Percentiles rank a stretch among this genome's conserved stretches.
These are phyloP conservation scores for Epichloe sp. DNA, from an alignment of 2,329 filamentous ascomycete genomes.

Conservation along the genomic window DNA sequence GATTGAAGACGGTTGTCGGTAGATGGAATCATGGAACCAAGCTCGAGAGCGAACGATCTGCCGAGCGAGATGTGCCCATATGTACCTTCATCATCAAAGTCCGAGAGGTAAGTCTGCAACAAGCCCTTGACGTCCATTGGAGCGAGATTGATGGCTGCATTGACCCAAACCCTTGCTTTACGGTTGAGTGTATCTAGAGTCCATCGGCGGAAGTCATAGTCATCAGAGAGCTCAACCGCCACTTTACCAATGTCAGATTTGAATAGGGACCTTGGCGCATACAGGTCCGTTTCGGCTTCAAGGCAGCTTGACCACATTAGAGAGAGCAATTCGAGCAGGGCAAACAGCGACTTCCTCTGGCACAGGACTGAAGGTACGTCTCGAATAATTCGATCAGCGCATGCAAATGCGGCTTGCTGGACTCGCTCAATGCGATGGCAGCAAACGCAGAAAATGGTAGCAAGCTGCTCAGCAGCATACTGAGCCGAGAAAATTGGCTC, in stretches of 20 bases:
- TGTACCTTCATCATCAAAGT: slow-evolving; percentile 80
- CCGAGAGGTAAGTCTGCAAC: slow-evolving; percentile 89
- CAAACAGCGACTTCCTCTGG: slow-evolving; percentile 81
- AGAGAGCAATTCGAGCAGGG: slow-evolving; percentile 78
- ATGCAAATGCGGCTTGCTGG: slow-evolving; percentile 71
- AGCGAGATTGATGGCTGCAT: slow-evolving; percentile 65
- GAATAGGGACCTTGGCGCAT: slow-evolving; percentile 74
- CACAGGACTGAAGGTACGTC: slow-evolving; percentile 83
- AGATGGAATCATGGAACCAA: slow-evolving; percentile 74
- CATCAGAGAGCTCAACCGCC: slow-evolving; percentile 81
- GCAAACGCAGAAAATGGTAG: slow-evolving; percentile 71
- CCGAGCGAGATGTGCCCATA: slow-evolving; percentile 90
- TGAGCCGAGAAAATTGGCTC: slow-evolving; percentile 77
- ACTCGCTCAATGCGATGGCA: slow-evolving; percentile 90
- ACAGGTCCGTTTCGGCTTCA: slow-evolving; percentile 88
- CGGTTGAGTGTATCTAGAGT: slow-evolving; percentile 70
- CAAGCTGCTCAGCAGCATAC: slow-evolving; percentile 79
- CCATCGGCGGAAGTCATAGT: slow-evolving; percentile 66
- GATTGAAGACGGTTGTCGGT: slow-evolving; percentile 78
- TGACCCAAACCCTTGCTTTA: slow-evolving; percentile 70
- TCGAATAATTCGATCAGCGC: slow-evolving; percentile 73
- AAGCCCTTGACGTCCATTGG: slow-evolving; percentile 91
- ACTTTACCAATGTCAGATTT: slow-evolving; percentile 66
- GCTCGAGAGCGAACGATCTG: slow-evolving; percentile 84
- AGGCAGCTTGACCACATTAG: slow-evolving; percentile 93